phyloP scores from a whole-genome alignment of 148 eudicot genomes.

The Oxyria digyna region DNA sequence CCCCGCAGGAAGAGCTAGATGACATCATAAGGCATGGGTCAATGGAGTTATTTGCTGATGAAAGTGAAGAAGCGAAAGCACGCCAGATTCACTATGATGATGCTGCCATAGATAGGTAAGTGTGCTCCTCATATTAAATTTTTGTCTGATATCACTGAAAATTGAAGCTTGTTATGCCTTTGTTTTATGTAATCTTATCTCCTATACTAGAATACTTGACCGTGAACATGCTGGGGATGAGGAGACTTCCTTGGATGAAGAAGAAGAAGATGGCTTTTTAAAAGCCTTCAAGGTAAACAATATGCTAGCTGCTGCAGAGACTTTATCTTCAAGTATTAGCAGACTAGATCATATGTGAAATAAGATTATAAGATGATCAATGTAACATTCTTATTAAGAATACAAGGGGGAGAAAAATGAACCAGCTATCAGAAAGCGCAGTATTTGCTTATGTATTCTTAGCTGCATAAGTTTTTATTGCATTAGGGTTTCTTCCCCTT shows the following conservation, averaged over 20 bases:
- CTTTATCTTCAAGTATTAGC: neutral
- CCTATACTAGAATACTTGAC: slow-evolving; percentile 53
- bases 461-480: neutral
- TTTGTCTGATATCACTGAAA: neutral
- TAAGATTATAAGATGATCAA: neutral
- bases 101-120: slow-evolving; percentile 79
- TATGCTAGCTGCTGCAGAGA: neutral
- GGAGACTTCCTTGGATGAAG: slow-evolving; percentile 69
- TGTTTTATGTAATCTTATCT: neutral
- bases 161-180: neutral
- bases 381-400: neutral
- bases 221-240: slow-evolving; percentile 86
- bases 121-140: slow-evolving; percentile 9
- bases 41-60: slow-evolving; percentile 86
- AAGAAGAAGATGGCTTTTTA: slow-evolving; percentile 70
- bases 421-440: neutral
- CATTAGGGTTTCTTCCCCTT: too few species aligned
- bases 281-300: slow-evolving; percentile 81
- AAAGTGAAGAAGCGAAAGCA: slow-evolving; percentile 87
- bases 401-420: neutral
- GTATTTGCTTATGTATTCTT: neutral
- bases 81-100: slow-evolving; percentile 98
- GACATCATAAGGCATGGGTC: slow-evolving; percentile 97
- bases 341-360: neutral
- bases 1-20: slow-evolving; percentile 81